These are phyloP conservation scores for Stipa capillata DNA, from an alignment of 176 grass and related monocot genomes.

Conservation along the genomic window DNA sequence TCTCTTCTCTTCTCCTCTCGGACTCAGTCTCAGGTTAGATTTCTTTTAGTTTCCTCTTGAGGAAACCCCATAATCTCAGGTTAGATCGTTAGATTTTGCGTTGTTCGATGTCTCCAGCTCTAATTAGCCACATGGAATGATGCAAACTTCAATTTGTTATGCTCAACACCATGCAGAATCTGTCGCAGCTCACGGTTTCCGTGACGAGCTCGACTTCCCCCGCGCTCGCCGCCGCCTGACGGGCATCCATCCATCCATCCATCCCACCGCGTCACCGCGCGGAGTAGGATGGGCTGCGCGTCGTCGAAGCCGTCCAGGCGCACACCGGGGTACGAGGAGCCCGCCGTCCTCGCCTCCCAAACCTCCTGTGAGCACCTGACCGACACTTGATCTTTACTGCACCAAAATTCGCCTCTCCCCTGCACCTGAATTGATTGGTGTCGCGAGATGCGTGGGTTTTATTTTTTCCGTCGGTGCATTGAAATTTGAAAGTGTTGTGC, in stretches of 20 bases:
- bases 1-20: too few species aligned
- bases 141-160: neutral
- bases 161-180: neutral
- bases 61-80: too few species aligned
- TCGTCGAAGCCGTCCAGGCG: conserved; percentile 5
- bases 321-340: neutral
- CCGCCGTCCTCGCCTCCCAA: conserved; percentile 10
- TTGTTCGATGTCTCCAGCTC: too few species aligned
- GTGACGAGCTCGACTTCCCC: neutral
- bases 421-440: neutral
- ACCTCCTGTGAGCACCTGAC: conserved; percentile 4
- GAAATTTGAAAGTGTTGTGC: neutral
- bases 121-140: neutral
- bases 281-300: conserved; percentile 14
- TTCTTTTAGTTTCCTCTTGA: too few species aligned
- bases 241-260: too few species aligned
- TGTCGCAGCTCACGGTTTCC: neutral
- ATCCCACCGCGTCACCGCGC: neutral
- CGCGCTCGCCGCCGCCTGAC: neutral
- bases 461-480: neutral
- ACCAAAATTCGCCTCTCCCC: neutral
- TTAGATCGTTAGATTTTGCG: too few species aligned
- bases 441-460: neutral
- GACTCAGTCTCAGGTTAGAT: neutral
- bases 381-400: neutral